Evolutionary conservation across 1,284 basidiomycete species (phyloP).

Genomic region (Singerocomus rubriflavus): DNA sequence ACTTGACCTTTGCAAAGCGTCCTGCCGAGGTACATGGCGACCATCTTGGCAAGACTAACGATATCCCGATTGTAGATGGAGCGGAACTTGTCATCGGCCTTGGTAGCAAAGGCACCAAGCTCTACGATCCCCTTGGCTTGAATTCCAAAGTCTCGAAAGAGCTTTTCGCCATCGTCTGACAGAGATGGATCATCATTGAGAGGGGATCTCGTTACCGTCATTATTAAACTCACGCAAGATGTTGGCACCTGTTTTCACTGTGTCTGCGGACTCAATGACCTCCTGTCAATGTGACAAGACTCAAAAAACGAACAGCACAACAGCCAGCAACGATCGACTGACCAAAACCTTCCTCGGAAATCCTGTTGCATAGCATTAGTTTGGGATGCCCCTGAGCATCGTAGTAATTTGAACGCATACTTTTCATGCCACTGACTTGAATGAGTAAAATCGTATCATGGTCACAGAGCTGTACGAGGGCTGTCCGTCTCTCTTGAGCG

Average conservation of each 20-base stretch:
- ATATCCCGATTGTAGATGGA: slow-evolving; percentile 42
- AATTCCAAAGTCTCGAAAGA: slow-evolving; percentile 60
- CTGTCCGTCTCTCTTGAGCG: slow-evolving; percentile 38
- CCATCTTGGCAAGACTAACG: slow-evolving; percentile 53
- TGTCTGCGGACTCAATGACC: slow-evolving; percentile 43
- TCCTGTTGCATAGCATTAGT: slow-evolving; percentile 21
- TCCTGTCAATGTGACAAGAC: slow-evolving; percentile 33
- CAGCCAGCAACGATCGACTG: slow-evolving; percentile 1
- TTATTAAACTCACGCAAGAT: slow-evolving; percentile 47
- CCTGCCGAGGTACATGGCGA: slow-evolving; percentile 47
- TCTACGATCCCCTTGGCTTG: slow-evolving; percentile 51
- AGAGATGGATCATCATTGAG: background rate
- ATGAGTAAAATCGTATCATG: slow-evolving; percentile 49
- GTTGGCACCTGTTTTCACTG: slow-evolving; percentile 58
- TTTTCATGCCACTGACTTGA: slow-evolving; percentile 53
- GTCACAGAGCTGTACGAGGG: slow-evolving; percentile 54
- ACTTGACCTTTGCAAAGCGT: slow-evolving; percentile 49
- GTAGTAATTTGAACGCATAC: slow-evolving; percentile 29
- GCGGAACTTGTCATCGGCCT: slow-evolving; percentile 44
- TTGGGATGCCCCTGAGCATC: background rate
- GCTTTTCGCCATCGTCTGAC: slow-evolving; percentile 60
- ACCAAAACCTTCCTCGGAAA: slow-evolving; percentile 44
- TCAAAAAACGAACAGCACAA: background rate
- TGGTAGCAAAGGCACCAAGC: slow-evolving; percentile 48
- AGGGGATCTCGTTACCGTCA: background rate